Evolutionary conservation across 352 stramenopile genomes (phyloP).

Genomic region (Phytopythium oedochilum): DNA sequence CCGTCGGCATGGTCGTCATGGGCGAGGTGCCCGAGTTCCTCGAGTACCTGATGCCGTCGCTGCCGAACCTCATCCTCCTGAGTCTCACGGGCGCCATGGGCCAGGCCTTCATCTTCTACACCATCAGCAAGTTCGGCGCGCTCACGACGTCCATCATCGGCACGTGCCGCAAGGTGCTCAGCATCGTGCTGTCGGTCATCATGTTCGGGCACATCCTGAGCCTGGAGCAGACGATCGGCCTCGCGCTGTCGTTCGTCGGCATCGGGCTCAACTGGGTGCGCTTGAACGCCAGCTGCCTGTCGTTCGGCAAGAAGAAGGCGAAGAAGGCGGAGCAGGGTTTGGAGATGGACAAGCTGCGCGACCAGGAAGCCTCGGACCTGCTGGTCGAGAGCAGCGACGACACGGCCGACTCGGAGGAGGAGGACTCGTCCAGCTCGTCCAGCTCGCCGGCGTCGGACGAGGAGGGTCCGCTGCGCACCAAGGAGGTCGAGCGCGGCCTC

Average conservation of each 20-base stretch:
- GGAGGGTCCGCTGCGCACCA: constrained; percentile 1
- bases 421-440: constrained; percentile 17
- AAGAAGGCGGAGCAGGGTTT: not conserved
- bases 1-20: constrained; percentile 63
- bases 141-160: constrained; percentile 84
- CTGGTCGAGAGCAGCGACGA: constrained; percentile 62
- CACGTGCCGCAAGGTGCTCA: constrained; percentile 83
- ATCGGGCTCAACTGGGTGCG: constrained; percentile 81
- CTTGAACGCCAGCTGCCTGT: constrained; percentile 37
- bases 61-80: constrained; percentile 63
- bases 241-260: constrained; percentile 58
- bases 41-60: constrained; percentile 48
- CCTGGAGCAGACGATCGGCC: constrained; percentile 55
- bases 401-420: constrained; percentile 53
- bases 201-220: constrained; percentile 77
- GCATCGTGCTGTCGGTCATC: constrained; percentile 80
- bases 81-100: constrained; percentile 73
- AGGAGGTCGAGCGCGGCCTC: constrained; percentile 51
- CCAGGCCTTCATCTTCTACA: constrained; percentile 87
- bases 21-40: constrained; percentile 61
- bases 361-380: constrained; percentile 40
- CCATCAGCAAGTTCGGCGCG: constrained; percentile 82
- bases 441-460: constrained; percentile 9
- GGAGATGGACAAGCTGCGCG: constrained; percentile 10
- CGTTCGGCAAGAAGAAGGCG: constrained; percentile 18